Base-by-base conservation (phyloP, 441 rosid species). In the Pelargonium australe region DNA sequence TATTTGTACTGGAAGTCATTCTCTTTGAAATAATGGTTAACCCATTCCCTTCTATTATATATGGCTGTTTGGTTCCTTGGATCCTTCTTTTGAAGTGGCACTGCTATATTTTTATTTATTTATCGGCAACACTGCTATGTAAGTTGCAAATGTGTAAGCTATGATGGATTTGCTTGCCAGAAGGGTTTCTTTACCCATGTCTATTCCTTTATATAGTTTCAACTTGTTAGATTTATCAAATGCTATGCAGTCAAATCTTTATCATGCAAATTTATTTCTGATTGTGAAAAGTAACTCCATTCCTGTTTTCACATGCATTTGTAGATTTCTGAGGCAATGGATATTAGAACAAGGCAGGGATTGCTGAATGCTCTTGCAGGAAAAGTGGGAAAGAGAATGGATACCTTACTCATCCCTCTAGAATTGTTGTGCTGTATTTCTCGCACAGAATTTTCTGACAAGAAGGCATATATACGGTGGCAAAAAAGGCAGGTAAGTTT, bases 301-400 rank as follows among this genome's bases (percentile, higher is more conserved):
- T 62, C 65, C 16, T 28, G 17, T 62, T 25, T 61, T 62, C 65
- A 62, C 65, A 9, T 62, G 17, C 41, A 28, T 62, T 28, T 78
- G 73, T 80, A 95, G 99, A 85, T 95, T 78, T 88, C 98, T 43
- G 98, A 95, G 85, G 89, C 84, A 75, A 90, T 95, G 98, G 99
- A 95, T 81, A 85, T 89, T 73, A 84, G 99, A 76, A 92, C 98
- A 68, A 85, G 99, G 76, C 89, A 90, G 74, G 99, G 98, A 65
- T 80, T 95, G 80, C 96, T 95, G 63, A 90, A 87, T 83, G 93
- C 97, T 66, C 86, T 92, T 66, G 77, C 85, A 25, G 97, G 98
- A 70, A 95, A 95, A 86, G 82, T 76, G 71, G 99, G 99, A 44
- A 95, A 95, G 81, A 83, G 98, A 85, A 90, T 95, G 97, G 96